phyloP scores from a whole-genome alignment of 2,329 filamentous ascomycete genomes.

The Epichloe gansuensis region DNA sequence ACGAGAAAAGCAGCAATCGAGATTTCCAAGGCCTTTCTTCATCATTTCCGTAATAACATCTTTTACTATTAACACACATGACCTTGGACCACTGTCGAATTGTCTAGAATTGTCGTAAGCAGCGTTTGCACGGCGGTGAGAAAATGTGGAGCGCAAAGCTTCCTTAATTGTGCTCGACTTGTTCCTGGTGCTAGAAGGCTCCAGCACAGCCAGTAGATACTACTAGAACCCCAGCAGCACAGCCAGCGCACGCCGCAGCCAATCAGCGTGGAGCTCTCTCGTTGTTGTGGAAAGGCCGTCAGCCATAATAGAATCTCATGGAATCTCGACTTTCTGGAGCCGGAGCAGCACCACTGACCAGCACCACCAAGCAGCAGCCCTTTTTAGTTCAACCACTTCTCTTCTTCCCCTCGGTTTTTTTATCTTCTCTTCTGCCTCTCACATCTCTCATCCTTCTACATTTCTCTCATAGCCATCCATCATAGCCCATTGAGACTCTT shows the following conservation, averaged over 20 bases:
- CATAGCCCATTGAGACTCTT: slow-evolving; percentile 12
- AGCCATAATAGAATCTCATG: slow-evolving; percentile 35
- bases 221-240: neutral
- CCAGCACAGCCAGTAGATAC: slow-evolving; percentile 8
- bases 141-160: no score
- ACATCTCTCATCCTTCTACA: slow-evolving; percentile 10
- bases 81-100: no score
- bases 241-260: slow-evolving; percentile 7
- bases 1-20: no score
- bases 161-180: neutral
- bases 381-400: slow-evolving; percentile 22
- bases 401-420: slow-evolving; percentile 13
- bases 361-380: slow-evolving; percentile 15
- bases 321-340: slow-evolving; percentile 26
- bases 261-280: slow-evolving; percentile 13
- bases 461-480: slow-evolving; percentile 2
- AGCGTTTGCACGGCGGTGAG: no score
- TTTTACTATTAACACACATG: no score
- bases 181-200: slow-evolving; percentile 15
- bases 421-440: slow-evolving; percentile 12
- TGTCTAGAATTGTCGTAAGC: no score
- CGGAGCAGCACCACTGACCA: slow-evolving; percentile 1
- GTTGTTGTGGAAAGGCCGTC: slow-evolving; percentile 16
- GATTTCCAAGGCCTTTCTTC: no score
- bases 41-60: no score